Conservation (phyloP, 345 rosid species). For the Syzygium aromaticum region DNA sequence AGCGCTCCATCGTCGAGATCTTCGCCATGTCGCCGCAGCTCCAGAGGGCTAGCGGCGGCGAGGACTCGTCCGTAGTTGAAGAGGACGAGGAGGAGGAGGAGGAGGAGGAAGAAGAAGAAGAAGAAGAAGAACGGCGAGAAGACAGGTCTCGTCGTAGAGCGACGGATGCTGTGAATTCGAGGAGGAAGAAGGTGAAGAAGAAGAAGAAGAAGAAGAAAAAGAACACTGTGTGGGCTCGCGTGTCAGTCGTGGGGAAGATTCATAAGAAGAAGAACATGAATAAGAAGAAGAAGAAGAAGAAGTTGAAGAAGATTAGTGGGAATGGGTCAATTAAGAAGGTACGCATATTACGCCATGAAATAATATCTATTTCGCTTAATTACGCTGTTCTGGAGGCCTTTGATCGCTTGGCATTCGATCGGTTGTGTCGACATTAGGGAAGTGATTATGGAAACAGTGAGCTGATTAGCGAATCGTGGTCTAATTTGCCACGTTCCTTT, state of each 20-base stretch:
- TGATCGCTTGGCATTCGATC: not conserved
- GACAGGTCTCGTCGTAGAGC: not conserved
- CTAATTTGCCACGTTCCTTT: not conserved
- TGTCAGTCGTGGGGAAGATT: not conserved
- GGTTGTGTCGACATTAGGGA: not conserved
- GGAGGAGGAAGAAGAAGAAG: not conserved
- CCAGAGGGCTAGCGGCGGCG: not conserved
- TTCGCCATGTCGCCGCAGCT: conserved; percentile 39
- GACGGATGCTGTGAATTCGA: not conserved
- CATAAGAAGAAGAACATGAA: not conserved
- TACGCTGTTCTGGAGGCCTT: not conserved
- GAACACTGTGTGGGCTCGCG: not conserved
- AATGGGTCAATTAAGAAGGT: conserved; percentile 1
- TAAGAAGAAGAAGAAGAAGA: not conserved
- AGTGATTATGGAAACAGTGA: not conserved
- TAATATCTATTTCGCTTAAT: not conserved
- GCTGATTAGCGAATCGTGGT: not conserved
- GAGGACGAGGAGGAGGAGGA: not conserved
- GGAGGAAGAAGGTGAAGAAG: not conserved
- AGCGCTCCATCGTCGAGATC: conserved; percentile 44
- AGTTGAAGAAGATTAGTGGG: conserved; percentile 9
- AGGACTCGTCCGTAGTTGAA: not conserved
- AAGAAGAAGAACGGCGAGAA: not conserved
- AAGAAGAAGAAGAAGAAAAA: not conserved
- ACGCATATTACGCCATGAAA: not conserved